Conservation (phyloP, 2,329 filamentous ascomycete genomes). For the Zymoseptoria tritici region DNA sequence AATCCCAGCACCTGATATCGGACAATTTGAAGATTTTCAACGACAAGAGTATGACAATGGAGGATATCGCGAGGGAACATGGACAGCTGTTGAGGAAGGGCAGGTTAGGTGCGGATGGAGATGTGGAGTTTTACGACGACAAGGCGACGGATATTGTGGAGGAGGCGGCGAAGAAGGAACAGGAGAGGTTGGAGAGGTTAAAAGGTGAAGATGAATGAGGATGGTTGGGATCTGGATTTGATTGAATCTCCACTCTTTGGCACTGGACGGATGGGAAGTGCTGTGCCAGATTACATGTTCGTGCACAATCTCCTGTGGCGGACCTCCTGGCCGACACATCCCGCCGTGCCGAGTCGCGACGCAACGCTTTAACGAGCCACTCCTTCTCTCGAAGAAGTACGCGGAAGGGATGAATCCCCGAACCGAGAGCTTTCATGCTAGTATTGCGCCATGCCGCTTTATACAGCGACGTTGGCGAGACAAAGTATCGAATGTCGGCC, state of each 20-base stretch:
- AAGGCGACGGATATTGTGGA: slow-evolving; percentile 24
- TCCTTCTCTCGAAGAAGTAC: no score
- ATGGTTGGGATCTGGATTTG: not conserved
- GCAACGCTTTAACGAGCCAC: no score
- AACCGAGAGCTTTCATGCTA: no score
- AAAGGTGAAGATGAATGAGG: not conserved
- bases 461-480: no score
- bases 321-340: no score
- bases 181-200: not conserved
- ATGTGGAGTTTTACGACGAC: slow-evolving; percentile 88
- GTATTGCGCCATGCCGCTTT: no score
- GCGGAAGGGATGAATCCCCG: no score
- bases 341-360: no score
- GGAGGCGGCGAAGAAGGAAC: not conserved
- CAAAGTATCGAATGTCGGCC: no score
- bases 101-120: slow-evolving; percentile 65
- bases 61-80: slow-evolving; percentile 69
- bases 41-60: slow-evolving; percentile 61
- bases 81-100: slow-evolving; percentile 68
- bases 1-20: slow-evolving; percentile 81
- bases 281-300: no score
- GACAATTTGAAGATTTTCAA: slow-evolving; percentile 83
- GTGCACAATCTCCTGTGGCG: no score
- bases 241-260: not conserved
- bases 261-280: not conserved